Evolutionary conservation across 495 filamentous ascomycete genomes (phyloP).

Genomic region (Cercophora sp.): DNA sequence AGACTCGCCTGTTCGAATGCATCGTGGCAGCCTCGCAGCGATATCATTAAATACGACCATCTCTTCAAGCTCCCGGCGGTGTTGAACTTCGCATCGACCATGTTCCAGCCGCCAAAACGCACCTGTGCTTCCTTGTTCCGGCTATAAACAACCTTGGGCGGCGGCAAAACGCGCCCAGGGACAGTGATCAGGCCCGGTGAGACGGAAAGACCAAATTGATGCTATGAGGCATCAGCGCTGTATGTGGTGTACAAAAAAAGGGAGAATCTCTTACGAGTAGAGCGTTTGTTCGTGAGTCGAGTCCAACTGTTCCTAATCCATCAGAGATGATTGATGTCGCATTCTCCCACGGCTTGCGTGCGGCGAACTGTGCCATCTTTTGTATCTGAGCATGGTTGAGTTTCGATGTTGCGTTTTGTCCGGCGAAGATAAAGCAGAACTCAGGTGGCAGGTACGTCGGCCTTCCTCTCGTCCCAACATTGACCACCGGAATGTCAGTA

Average conservation of each 20-base stretch:
- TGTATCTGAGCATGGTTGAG: not conserved
- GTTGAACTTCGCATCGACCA: not conserved
- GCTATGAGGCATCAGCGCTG: no score
- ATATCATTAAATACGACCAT: not conserved
- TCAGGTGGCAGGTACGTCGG: conserved; percentile 65
- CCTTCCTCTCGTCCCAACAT: conserved; percentile 57
- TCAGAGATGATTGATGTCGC: not conserved
- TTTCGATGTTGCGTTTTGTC: conserved; percentile 44
- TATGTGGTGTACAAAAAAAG: no score
- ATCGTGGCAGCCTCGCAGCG: no score
- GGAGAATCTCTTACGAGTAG: not conserved
- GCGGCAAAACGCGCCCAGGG: not conserved
- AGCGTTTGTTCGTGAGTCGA: not conserved
- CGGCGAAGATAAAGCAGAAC: conserved; percentile 57
- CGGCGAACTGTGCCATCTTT: not conserved
- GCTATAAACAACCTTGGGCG: not conserved
- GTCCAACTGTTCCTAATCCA: not conserved
- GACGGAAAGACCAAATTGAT: not conserved
- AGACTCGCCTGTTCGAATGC: no score
- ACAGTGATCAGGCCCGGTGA: not conserved
- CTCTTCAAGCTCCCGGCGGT: not conserved
- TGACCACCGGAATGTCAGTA: conserved; percentile 55
- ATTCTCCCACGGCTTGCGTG: not conserved
- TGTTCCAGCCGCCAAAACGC: not conserved
- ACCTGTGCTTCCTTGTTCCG: no score